Percentiles rank a stretch among this genome's conserved stretches.
Conservation (phyloP, 202 grass and related monocot species). For the Musa balbisiana region DNA sequence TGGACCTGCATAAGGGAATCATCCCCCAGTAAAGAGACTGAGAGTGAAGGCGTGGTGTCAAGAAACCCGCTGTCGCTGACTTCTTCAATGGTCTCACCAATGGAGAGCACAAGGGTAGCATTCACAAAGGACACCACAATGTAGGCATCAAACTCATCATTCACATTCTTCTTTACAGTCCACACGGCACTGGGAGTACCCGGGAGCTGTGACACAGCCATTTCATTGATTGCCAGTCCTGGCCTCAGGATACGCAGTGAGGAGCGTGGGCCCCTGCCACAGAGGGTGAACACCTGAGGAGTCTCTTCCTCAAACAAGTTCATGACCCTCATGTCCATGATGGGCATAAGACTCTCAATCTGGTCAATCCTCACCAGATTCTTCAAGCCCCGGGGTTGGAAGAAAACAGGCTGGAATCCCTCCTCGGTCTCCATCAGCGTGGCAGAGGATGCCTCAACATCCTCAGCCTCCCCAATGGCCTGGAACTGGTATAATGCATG, state of each 20-base stretch:
- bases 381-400: slow-evolving; percentile 80
- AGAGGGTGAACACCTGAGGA: slow-evolving; percentile 80
- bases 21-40: slow-evolving; percentile 82
- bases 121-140: slow-evolving; percentile 95
- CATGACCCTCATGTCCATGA: slow-evolving; percentile 89
- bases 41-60: slow-evolving; percentile 79
- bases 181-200: slow-evolving; percentile 83
- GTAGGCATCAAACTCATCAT: slow-evolving; percentile 90
- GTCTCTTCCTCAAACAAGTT: slow-evolving; percentile 97
- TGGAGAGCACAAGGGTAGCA: slow-evolving; percentile 90
- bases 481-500: slow-evolving; percentile 86
- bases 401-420: slow-evolving; percentile 92
- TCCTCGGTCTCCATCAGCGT: slow-evolving; percentile 95
- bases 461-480: slow-evolving; percentile 74
- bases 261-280: slow-evolving; percentile 73
- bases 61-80: slow-evolving; percentile 90
- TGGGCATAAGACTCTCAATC: slow-evolving; percentile 87
- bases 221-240: slow-evolving; percentile 87
- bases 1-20: slow-evolving; percentile 98
- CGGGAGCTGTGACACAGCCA: slow-evolving; percentile 87
- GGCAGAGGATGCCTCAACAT: slow-evolving; percentile 83
- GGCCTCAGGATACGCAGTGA: slow-evolving; percentile 77
- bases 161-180: slow-evolving; percentile 98
- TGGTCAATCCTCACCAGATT: slow-evolving; percentile 66
- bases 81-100: slow-evolving; percentile 96